Evolutionary conservation across 1,139 yeast species (phyloP), one percentile per base, ranked within the genome.

Genomic region (Candida freyschussii): DNA sequence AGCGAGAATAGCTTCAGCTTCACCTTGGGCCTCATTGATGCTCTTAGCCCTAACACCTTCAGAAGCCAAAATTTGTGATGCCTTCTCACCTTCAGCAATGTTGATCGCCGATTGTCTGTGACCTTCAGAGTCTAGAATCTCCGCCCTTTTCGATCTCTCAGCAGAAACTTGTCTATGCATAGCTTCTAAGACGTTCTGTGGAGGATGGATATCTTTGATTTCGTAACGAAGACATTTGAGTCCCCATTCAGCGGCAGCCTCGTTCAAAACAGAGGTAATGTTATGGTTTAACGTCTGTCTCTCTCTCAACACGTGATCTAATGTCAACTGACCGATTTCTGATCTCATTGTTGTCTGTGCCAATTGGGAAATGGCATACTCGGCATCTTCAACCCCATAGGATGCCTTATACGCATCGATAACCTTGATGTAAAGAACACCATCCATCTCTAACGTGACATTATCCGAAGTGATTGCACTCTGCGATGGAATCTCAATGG

Each of bases 311-410:
- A 83, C 93, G 34, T 78, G 74, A 52, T 85, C 95, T 48, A 85
- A 69, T 4, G 87, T 70, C 64, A 84, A 63, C 42, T 83, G 82
- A 32, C 95, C 95, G 51, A 85, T 85, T 58, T 85, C 95, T 1
- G 86, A 76, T 51, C 95, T 69, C 95, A 85, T 85, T 24, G 95
- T 83, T 14, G 95, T 84, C 56, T 84, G 95, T 0, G 95, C 95
- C 47, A 85, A 69, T 60, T 85, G 95, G 32, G 82, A 69, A 37
- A 85, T 78, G 29, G 95, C 94, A 55, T 81, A 85, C 54, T 80
- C 84, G 35, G 87, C 86, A 53, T 85, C 91, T 51, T 85, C 95
- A 21, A 85, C 94, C 6, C 94, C 94, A 51, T 85, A 85, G 36
- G 85, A 75, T 13, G 95, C 95, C 63, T 81, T 82, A 57, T 78